Evolutionary conservation across 805 yeast species (phyloP).

Genomic region (Pichia pseudocactophila): DNA sequence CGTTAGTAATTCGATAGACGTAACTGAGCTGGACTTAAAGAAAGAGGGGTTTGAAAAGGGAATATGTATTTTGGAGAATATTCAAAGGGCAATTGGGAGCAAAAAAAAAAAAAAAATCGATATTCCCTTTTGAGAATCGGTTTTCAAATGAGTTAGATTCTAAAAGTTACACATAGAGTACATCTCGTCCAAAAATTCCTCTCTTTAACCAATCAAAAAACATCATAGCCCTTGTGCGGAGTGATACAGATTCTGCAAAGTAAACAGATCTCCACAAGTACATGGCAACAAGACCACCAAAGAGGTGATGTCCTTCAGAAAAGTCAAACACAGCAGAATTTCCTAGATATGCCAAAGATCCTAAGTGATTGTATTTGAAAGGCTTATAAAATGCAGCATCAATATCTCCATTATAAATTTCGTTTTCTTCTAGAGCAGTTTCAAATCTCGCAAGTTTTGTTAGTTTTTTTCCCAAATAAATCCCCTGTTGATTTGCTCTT

Average conservation of each 20-base stretch:
- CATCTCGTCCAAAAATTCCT: constrained; percentile 81
- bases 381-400: constrained; percentile 38
- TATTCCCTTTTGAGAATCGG: neutral
- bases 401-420: constrained; percentile 32
- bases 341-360: constrained; percentile 91
- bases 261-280: constrained; percentile 93
- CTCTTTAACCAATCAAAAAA: constrained; percentile 85
- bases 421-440: constrained; percentile 34
- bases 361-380: constrained; percentile 79
- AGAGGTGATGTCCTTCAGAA: constrained; percentile 67
- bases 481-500: constrained; percentile 93
- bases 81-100: too few species aligned
- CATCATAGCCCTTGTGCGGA: constrained; percentile 80
- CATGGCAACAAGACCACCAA: constrained; percentile 78
- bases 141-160: neutral
- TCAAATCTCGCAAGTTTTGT: constrained; percentile 54
- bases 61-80: too few species aligned
- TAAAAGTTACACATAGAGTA: constrained; percentile 5
- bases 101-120: too few species aligned
- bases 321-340: constrained; percentile 93
- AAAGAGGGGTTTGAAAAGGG: too few species aligned
- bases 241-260: constrained; percentile 81
- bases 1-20: too few species aligned
- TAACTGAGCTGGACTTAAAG: too few species aligned
- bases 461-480: constrained; percentile 65